Percentiles rank a stretch among this genome's conserved stretches.
Evolutionary conservation across 192 early-diverging fungal genomes (phyloP).

Genomic region (Rhizoclosmatium globosum): DNA sequence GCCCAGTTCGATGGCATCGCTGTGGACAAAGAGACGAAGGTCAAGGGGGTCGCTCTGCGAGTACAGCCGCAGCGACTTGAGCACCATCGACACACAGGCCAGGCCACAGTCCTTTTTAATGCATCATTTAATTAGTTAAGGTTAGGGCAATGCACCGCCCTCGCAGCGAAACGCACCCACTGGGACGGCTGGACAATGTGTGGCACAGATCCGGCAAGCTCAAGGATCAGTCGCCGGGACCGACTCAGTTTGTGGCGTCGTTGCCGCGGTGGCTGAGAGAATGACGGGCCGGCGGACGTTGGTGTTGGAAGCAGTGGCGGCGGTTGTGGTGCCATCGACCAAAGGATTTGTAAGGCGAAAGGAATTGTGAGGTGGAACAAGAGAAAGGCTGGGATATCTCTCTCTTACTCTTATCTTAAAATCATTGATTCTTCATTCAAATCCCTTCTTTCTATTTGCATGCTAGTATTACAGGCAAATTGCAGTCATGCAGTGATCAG

Average conservation of each 20-base stretch:
- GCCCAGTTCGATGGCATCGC: slow-evolving; percentile 9
- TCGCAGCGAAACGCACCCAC: background rate
- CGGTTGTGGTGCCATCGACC: background rate
- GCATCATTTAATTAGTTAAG: background rate
- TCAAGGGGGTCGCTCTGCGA: slow-evolving; percentile 62
- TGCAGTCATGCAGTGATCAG: too few species aligned
- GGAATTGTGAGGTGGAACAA: too few species aligned
- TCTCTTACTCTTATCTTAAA: too few species aligned
- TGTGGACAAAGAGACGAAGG: slow-evolving; percentile 54
- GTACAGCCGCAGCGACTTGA: slow-evolving; percentile 68
- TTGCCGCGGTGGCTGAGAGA: background rate
- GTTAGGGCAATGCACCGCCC: background rate
- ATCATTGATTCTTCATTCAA: too few species aligned
- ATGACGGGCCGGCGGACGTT: background rate
- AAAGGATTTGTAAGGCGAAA: too few species aligned
- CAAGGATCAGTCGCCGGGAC: background rate
- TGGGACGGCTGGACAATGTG: slow-evolving; percentile 21
- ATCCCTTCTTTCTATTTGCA: too few species aligned
- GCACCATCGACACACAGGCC: slow-evolving; percentile 83
- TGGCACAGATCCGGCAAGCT: slow-evolving; percentile 3
- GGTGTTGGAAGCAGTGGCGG: background rate
- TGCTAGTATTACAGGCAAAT: too few species aligned
- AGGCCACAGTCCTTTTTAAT: slow-evolving; percentile 81
- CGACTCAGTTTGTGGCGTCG: background rate
- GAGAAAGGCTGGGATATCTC: too few species aligned